Evolutionary conservation across 768 basidiomycete species (phyloP), one percentile per base, ranked within the genome.

Genomic region (Gloeostereum incarnatum): DNA sequence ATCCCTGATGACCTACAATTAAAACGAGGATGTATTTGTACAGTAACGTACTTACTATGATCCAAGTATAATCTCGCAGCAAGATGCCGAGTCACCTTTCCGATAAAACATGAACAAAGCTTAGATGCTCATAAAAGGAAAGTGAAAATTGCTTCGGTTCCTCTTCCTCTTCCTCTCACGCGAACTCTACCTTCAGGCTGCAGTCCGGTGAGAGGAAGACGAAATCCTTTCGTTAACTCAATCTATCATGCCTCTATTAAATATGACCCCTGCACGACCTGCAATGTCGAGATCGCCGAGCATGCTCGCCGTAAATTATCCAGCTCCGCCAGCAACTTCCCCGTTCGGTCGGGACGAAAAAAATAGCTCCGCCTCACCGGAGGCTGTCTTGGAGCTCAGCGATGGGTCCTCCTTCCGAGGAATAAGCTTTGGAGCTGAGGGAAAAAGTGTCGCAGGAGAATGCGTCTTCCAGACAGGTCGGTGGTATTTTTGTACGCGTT

Each of bases 381-480:
- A 88, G 37, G 81, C 78, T 1, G 78, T 97, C 33, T 68, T 99
- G 42, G 91, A 98, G 61, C 71, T 99, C 44, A 73, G 73, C 34
- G 94, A 98, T 61, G 94, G 93, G 3, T 76, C 88, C 39, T 81
- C 85, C 1, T 88, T 78, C 52, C 69, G 83, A 40, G 96, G 96
- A 24, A 80, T 86, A 56, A 90, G 85, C 53, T 98, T 99, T 54
- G 96, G 96, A 52, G 91, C 90, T 3, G 74, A 89, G 50, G 76
- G 73, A 32, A 93, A 90, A 62, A 92, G 88, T 54, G 71, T 94
- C 22, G 74, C 94, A 13, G 96, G 96, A 50, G 96, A 99, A 75
- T 98, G 96, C 60, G 96, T 99, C 54, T 99, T 99, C 66, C 94
- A 97, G 68, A 99, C 96, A 27, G 96, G 96, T 93, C 53, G 57